Evolutionary conservation across 1,284 basidiomycete genomes (phyloP).

Genomic region (Gymnopus androsaceus): DNA sequence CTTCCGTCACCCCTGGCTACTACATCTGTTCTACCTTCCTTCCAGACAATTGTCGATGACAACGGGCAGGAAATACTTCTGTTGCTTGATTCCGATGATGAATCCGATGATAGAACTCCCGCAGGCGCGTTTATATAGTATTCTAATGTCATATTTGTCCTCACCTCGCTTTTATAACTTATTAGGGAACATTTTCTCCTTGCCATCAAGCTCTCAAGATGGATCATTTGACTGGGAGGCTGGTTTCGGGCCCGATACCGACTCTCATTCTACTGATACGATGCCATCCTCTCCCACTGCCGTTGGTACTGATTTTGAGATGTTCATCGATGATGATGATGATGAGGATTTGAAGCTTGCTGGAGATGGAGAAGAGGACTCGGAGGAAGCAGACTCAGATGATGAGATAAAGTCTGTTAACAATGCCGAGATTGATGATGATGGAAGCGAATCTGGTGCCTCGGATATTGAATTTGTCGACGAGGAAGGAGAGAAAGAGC

Average conservation of each 20-base stretch:
- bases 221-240: constrained; percentile 2
- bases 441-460: no score
- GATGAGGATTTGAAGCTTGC: no score
- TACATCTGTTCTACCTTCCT: no score
- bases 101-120: no score
- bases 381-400: background rate
- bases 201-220: constrained; percentile 2
- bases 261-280: background rate
- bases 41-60: no score
- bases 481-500: background rate
- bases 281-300: background rate
- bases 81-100: no score
- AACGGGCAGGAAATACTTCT: no score
- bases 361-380: background rate
- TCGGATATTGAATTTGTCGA: background rate
- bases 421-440: background rate
- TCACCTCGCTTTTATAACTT: no score
- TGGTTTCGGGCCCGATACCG: background rate
- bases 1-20: no score
- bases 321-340: background rate
- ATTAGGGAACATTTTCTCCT: no score
- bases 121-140: no score
- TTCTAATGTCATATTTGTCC: no score
- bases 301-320: background rate
- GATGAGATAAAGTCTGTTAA: background rate